These are phyloP conservation scores for Yarrowia sp. DNA, from an alignment of 805 yeast species.

Conservation along the genomic window DNA sequence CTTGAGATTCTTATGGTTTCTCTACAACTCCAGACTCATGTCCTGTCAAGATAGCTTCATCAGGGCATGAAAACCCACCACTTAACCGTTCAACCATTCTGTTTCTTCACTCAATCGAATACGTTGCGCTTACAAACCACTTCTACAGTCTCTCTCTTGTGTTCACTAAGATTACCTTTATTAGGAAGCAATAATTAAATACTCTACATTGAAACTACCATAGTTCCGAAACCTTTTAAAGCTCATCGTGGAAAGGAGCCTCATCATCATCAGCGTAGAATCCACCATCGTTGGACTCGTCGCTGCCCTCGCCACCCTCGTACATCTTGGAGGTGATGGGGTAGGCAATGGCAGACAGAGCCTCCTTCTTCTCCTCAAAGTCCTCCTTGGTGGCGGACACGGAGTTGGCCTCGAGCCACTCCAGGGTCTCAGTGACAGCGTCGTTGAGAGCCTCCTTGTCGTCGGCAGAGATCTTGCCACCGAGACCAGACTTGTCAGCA, in stretches of 20 bases:
- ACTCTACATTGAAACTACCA: slow-evolving; percentile 36
- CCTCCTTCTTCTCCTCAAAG: slow-evolving; percentile 87
- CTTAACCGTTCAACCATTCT: too few relatives aligned
- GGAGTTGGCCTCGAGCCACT: slow-evolving; percentile 85
- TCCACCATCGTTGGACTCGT: slow-evolving; percentile 55
- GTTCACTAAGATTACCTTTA: slow-evolving; percentile 27
- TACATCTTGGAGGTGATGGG: slow-evolving; percentile 92
- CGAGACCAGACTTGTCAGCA: slow-evolving; percentile 64
- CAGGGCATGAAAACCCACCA: too few relatives aligned
- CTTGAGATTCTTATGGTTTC: too few relatives aligned
- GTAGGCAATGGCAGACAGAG: slow-evolving; percentile 79
- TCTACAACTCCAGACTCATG: too few relatives aligned
- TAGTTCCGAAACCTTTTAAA: slow-evolving; percentile 42
- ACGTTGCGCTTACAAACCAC: too few relatives aligned
- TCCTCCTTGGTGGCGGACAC: slow-evolving; percentile 92
- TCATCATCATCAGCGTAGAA: slow-evolving; percentile 62
- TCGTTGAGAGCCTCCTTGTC: slow-evolving; percentile 89
- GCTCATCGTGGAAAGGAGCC: slow-evolving; percentile 73
- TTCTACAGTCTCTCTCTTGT: neutral
- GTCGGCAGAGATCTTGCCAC: slow-evolving; percentile 82
- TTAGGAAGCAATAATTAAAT: slow-evolving; percentile 38
- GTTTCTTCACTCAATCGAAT: too few relatives aligned
- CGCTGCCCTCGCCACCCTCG: slow-evolving; percentile 58
- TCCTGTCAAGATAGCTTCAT: too few relatives aligned
- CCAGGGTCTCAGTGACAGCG: slow-evolving; percentile 84